Evolutionary conservation across 2,329 filamentous ascomycete species (phyloP), one percentile per base, ranked within the genome.

Genomic region (Helotiales sp.): DNA sequence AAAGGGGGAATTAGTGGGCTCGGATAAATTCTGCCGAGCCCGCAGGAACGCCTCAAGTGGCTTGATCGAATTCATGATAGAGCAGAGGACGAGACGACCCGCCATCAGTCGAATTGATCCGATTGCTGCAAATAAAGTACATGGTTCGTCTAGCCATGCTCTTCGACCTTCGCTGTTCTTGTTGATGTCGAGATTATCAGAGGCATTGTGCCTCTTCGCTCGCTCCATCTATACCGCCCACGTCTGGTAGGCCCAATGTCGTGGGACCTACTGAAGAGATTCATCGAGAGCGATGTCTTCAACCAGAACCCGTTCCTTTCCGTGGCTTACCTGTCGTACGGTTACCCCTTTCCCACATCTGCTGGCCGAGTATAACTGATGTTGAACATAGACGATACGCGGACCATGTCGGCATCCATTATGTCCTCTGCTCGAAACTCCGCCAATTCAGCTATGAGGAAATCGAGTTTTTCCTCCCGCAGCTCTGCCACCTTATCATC

Each of bases 231-330:
- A 69, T 59, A 68, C 60, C 70, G 61, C 61, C 66, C 64, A 65
- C 52, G 49, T 55, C 57, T 69, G 49, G 68, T 20, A 65, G 64
- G 64, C 67, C 71, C 70, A 71, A 90, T 90, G 89, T 91, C 89
- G 84, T 95, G 92, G 92, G 91, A 94, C 84, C 85, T 96, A 83
- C 87, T 96, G 79, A 91, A 93, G 85, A 89, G 92, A 81, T 94
- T 95, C 87, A 89, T 96, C 84, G 92, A 95, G 86, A 93, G 91
- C 84, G 92, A 96, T 85, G 91, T 96, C 84, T 96, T 96, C 86
- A 95, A 94, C 84, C 90, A 92, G 82, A 91, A 95, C 82, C 92
- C 93, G 71, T 95, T 93, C 80, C 89, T 96, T 80, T 91, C 92
- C 69, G 92, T 96, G 78, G 93, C 92, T 72, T 96, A 96, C 82